These are phyloP conservation scores for Aspergillus uvarum DNA, from an alignment of 2,329 filamentous ascomycete genomes.

Conservation along the genomic window DNA sequence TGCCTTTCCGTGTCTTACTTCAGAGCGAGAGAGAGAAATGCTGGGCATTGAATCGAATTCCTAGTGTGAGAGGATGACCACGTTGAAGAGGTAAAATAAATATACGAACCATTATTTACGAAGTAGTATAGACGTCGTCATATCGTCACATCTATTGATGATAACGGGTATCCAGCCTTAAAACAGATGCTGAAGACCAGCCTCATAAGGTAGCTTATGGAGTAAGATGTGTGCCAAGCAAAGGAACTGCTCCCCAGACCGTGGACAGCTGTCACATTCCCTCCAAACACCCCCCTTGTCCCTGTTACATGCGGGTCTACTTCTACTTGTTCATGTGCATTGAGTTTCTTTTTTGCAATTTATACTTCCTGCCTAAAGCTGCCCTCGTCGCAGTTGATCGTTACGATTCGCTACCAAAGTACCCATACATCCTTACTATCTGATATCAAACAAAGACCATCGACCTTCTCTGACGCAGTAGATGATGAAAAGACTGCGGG, in stretches of 20 bases:
- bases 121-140: no score
- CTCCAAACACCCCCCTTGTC: no score
- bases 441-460: neutral
- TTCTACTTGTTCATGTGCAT: neutral
- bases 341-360: neutral
- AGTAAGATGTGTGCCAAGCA: neutral
- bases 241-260: neutral
- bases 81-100: neutral
- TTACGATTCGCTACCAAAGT: neutral
- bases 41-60: no score
- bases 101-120: no score
- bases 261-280: neutral
- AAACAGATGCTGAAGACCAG: no score
- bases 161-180: no score
- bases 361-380: neutral
- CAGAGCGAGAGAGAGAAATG: no score
- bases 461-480: neutral
- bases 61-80: no score
- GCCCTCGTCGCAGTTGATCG: neutral
- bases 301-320: neutral
- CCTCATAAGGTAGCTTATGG: no score
- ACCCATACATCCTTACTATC: neutral
- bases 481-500: neutral
- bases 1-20: conserved; percentile 1
- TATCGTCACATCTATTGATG: no score